Evolutionary conservation across 1,139 yeast genomes (phyloP).

Genomic region (Hansenula sp.): DNA sequence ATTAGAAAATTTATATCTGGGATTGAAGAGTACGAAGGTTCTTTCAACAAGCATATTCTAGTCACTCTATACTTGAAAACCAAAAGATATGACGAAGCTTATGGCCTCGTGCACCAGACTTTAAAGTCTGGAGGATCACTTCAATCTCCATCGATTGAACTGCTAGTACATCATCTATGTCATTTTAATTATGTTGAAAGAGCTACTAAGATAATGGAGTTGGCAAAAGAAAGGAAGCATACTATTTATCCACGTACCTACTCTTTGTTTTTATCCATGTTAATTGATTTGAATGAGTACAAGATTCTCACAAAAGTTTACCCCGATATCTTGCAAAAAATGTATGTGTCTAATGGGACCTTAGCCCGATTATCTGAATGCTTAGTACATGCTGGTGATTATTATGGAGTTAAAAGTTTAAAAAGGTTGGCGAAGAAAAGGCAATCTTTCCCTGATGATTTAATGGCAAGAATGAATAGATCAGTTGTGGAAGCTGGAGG

Average conservation of each 20-base stretch:
- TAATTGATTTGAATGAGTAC: conserved; percentile 6
- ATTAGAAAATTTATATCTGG: background rate
- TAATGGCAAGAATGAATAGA: conserved; percentile 5
- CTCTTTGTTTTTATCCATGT: conserved; percentile 7
- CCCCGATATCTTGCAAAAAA: conserved; percentile 4
- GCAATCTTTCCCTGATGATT: conserved; percentile 3
- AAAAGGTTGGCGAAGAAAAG: conserved; percentile 3
- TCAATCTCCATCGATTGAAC: conserved; percentile 8
- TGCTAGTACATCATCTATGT: conserved; percentile 10
- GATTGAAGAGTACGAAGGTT: background rate
- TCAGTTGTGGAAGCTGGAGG: conserved; percentile 11
- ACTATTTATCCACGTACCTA: conserved; percentile 13
- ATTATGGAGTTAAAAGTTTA: conserved; percentile 10
- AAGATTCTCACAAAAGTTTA: conserved; percentile 6
- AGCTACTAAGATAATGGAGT: conserved; percentile 7
- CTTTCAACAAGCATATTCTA: background rate
- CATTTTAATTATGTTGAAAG: conserved; percentile 4
- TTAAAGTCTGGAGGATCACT: background rate
- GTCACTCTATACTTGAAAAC: background rate
- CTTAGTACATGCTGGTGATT: conserved; percentile 4
- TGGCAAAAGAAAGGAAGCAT: conserved; percentile 1
- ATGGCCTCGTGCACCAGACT: background rate
- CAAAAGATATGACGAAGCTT: background rate
- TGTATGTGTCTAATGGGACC: conserved; percentile 13
- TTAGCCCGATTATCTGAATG: conserved; percentile 11